phyloP scores from a whole-genome alignment of 495 filamentous ascomycete species.

The Penicillium silybi region DNA sequence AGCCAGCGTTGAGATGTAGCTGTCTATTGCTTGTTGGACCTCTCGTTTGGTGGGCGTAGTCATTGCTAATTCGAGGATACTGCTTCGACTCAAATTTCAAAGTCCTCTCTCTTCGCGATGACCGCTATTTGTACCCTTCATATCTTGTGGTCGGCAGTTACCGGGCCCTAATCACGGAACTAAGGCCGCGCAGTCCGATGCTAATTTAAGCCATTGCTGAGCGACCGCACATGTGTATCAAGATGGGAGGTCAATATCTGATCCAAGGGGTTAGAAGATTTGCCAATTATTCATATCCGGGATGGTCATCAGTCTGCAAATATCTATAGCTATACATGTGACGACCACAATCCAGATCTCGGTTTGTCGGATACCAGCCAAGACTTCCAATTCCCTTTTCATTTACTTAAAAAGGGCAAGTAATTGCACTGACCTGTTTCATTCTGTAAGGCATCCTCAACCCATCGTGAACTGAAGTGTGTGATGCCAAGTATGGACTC shows the following conservation, averaged over 20 bases:
- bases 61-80: not conserved
- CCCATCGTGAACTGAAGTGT: too few species aligned
- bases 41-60: not conserved
- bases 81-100: not conserved
- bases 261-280: too few species aligned
- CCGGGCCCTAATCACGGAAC: not conserved
- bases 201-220: not conserved
- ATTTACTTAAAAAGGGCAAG: too few species aligned
- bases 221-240: not conserved
- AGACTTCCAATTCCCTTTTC: too few species aligned
- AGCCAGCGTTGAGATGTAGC: not conserved
- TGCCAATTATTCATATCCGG: too few species aligned
- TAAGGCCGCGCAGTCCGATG: not conserved
- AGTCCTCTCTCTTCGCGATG: not conserved
- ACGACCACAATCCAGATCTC: too few species aligned
- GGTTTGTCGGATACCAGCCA: too few species aligned
- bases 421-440: too few species aligned
- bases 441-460: too few species aligned
- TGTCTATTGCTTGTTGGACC: not conserved
- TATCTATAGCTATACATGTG: too few species aligned
- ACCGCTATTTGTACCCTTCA: not conserved
- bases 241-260: too few species aligned
- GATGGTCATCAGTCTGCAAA: too few species aligned
- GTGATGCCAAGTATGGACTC: not conserved
- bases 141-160: not conserved